These are phyloP conservation scores for Litchi chinensis DNA, from an alignment of 345 rosid genomes.

Conservation along the genomic window DNA sequence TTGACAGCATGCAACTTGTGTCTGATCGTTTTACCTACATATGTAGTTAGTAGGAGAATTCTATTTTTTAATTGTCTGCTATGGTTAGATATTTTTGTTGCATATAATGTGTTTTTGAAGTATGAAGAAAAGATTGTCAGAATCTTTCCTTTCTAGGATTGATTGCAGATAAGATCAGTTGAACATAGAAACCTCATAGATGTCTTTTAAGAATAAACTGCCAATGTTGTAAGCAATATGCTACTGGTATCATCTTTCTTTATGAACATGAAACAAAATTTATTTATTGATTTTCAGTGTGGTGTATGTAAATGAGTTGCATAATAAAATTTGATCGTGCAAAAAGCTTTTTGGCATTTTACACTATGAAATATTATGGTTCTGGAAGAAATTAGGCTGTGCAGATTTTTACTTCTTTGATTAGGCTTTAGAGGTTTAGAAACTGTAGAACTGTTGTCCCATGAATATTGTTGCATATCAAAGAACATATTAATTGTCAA, in stretches of 20 bases:
- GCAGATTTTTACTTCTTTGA: background rate
- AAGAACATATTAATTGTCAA: background rate
- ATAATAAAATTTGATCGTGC: background rate
- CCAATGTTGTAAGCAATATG: background rate
- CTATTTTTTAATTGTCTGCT: background rate
- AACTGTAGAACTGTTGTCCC: background rate
- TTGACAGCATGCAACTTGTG: background rate
- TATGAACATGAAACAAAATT: too few species aligned
- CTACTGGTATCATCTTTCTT: slow-evolving; percentile 5
- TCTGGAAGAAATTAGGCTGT: background rate
- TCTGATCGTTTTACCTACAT: background rate
- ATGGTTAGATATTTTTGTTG: background rate
- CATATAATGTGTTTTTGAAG: background rate
- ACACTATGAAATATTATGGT: background rate
- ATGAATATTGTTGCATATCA: background rate
- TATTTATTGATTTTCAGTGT: background rate
- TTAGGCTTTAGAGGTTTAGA: background rate
- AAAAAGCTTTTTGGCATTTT: background rate
- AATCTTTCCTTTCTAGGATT: background rate
- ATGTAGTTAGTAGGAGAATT: background rate
- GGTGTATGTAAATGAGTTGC: background rate
- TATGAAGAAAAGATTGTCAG: background rate
- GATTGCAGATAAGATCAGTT: background rate
- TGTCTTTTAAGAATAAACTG: background rate
- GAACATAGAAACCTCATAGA: background rate